These are phyloP conservation scores for Diaporthe longicolla DNA, from an alignment of 2,329 filamentous ascomycete genomes.

Conservation along the genomic window DNA sequence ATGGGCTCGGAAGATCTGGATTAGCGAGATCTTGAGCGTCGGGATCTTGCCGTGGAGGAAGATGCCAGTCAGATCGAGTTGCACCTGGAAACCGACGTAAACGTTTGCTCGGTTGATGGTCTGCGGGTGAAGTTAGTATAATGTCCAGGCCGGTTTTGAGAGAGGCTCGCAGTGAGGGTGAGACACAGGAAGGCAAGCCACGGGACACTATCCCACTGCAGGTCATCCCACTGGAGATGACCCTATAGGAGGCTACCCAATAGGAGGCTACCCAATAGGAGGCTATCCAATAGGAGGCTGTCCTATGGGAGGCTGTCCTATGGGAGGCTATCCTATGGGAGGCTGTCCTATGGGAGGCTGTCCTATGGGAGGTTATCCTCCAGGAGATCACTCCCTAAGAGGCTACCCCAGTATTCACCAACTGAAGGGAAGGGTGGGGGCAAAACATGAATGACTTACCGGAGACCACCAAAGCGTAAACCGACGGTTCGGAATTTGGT, in stretches of 20 bases:
- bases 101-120: constrained; percentile 93
- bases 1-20: constrained; percentile 99
- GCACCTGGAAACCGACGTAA: constrained; percentile 99
- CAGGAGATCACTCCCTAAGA: background rate
- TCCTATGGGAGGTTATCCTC: no score
- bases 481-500: constrained; percentile 98
- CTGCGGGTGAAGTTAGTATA: background rate
- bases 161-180: background rate
- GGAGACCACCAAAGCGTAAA: constrained; percentile 93
- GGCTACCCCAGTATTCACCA: background rate
- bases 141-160: background rate
- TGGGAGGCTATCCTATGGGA: no score
- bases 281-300: background rate
- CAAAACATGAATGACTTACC: background rate
- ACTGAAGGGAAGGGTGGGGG: background rate
- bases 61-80: constrained; percentile 96
- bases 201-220: background rate
- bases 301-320: no score
- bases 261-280: background rate
- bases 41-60: constrained; percentile 99
- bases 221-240: background rate
- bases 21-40: constrained; percentile 96
- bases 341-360: no score
- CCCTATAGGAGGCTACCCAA: background rate
- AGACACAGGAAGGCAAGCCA: background rate